Base-by-base conservation (phyloP, 2,329 filamentous ascomycete genomes). In the Trichoderma sp. region DNA sequence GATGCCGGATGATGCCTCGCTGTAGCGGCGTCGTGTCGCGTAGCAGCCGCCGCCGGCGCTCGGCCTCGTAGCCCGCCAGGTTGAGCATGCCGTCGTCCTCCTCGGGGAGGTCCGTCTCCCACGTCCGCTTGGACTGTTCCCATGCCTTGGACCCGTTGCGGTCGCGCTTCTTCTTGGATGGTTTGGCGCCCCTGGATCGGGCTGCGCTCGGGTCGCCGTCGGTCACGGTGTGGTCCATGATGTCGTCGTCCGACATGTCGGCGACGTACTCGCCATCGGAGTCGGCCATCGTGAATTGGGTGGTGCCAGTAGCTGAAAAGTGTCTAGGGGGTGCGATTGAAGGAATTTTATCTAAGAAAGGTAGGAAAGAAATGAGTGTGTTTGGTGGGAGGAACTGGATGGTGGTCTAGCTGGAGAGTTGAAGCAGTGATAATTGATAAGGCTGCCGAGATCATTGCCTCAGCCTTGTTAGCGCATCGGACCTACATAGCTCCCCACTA, bases 21-120 rank as follows among this genome's bases (percentile, higher is more conserved):
- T 99, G 96, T 66, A 99, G 84, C 14, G 96, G 96, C 59, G 95
- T 98, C 32, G 96, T 98, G 78, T 99, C 96, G 79, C 93, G 92
- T 70, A 97, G 85, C 70, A 98, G 83, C 74, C 94, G 92, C 73
- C 80, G 81, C 70, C 94, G 89, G 83, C 96, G 96, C 77, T 92
- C 89, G 26, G 93, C 92, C 79, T 97, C 93, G 59, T 94, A 85
- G 26, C 90, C 90, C 72, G 92, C 89, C 51, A 97, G 87, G 68
- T 89, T 90, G 73, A 97, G 88, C 68, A 89, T 90, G 56, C 92
- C 93, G 80, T 96, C 92, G 24, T 90, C 90, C 79, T 96, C 93
- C 64, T 81, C 80, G 56, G 80, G 80, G 60, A 92, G 87, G 39
- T 94, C 87, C 7, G 87, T 87, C 76, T 95, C 92, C 89, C 89